Percentiles rank a stretch among this genome's conserved stretches.
phyloP scores from a whole-genome alignment of 345 rosid species.

The Dipteronia dyeriana region DNA sequence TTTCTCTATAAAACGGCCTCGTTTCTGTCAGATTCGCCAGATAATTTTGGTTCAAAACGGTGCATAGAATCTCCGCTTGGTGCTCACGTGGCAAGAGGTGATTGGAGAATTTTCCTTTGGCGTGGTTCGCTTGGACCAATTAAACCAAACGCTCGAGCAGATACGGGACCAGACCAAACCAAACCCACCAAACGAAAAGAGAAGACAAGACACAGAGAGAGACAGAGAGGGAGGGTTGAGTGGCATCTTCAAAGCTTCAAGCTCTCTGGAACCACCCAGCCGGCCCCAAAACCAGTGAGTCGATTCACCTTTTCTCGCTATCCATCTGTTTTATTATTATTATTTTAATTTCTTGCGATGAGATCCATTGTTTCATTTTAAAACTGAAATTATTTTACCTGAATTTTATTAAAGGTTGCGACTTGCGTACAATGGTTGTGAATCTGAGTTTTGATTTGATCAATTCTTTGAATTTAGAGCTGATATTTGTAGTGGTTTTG shows the following conservation, averaged over 20 bases:
- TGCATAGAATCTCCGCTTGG: too few relatives aligned
- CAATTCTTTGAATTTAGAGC: neutral
- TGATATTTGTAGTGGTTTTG: neutral
- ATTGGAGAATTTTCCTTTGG: neutral
- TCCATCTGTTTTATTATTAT: neutral
- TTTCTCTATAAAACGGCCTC: too few relatives aligned
- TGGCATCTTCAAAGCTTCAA: conserved; percentile 79
- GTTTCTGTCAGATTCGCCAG: too few relatives aligned
- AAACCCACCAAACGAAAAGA: neutral
- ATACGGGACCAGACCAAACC: too few relatives aligned
- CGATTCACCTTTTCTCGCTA: neutral
- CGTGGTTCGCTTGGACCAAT: neutral
- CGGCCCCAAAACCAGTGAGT: conserved; percentile 90
- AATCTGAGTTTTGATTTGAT: neutral
- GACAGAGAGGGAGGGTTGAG: too few relatives aligned
- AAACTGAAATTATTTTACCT: neutral
- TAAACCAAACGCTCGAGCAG: neutral
- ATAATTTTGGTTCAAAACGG: too few relatives aligned
- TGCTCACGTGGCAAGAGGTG: neutral
- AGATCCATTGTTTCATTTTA: neutral
- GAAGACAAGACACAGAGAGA: neutral
- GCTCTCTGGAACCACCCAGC: conserved; percentile 95
- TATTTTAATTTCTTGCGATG: neutral
- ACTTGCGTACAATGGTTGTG: neutral
- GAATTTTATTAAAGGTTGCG: neutral